Conservation (phyloP, 371 early-diverging fungal species). For the Mortierella sp. region DNA sequence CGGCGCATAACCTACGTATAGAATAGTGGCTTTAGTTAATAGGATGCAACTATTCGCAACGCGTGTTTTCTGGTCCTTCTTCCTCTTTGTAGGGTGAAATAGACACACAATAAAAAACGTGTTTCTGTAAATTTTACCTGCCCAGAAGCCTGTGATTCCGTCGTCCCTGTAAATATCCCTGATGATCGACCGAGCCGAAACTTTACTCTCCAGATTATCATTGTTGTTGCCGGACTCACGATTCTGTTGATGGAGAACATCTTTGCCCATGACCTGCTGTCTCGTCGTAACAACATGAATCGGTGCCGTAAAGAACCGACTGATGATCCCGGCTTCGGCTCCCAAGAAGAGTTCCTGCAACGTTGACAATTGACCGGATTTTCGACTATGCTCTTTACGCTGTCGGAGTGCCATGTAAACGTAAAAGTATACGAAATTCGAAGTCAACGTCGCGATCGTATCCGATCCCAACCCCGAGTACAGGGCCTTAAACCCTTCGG, state of each 20-base stretch:
- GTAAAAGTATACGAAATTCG: conserved; percentile 73
- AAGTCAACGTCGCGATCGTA: conserved; percentile 65
- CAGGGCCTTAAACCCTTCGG: conserved; percentile 64
- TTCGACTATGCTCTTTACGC: conserved; percentile 64
- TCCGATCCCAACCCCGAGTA: conserved; percentile 69
- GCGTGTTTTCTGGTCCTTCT: too few species aligned
- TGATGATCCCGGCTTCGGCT: conserved; percentile 71
- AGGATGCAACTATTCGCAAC: too few species aligned
- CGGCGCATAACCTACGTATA: conserved; percentile 61
- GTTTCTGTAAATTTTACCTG: conserved; percentile 25
- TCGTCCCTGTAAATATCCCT: conserved; percentile 60
- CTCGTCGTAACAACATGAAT: conserved; percentile 68
- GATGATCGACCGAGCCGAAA: conserved; percentile 48
- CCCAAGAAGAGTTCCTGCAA: conserved; percentile 70
- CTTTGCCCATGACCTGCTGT: conserved; percentile 63
- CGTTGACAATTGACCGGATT: conserved; percentile 58
- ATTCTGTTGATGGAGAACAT: conserved; percentile 10
- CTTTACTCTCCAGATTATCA: conserved; percentile 19
- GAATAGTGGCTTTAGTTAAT: too few species aligned
- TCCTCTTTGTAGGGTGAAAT: too few species aligned
- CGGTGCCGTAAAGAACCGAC: conserved; percentile 68
- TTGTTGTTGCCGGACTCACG: conserved; percentile 4
- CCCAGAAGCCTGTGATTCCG: conserved; percentile 68
- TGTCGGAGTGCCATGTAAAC: conserved; percentile 68
- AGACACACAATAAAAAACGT: too few species aligned